phyloP scores from a whole-genome alignment of 768 basidiomycete species.

The Termitomyces sp. region DNA sequence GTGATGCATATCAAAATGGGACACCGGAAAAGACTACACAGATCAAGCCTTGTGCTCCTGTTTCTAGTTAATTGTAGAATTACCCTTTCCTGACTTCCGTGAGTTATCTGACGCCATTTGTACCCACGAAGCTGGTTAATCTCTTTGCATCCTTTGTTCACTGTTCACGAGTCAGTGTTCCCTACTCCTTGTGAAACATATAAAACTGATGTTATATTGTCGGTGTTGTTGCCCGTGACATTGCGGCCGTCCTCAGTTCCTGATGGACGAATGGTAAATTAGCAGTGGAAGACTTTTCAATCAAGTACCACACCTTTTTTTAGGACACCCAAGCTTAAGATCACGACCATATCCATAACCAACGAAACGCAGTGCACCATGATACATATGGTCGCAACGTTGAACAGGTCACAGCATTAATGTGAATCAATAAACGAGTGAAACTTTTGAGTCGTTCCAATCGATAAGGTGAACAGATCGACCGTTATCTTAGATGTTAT shows the following conservation, averaged over 20 bases:
- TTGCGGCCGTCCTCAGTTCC: slow-evolving; percentile 37
- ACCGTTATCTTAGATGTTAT: no score
- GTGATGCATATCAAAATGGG: slow-evolving; percentile 53
- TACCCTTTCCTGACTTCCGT: neutral
- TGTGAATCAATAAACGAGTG: no score
- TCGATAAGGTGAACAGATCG: no score
- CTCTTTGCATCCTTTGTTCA: slow-evolving; percentile 53
- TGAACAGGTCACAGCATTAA: no score
- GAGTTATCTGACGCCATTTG: neutral
- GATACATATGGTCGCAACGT: no score
- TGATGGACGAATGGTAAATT: slow-evolving; percentile 10
- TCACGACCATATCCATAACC: no score
- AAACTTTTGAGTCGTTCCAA: no score
- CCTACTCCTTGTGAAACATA: neutral
- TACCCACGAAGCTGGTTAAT: slow-evolving; percentile 52
- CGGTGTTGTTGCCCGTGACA: slow-evolving; percentile 46
- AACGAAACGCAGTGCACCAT: no score
- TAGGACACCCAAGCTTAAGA: no score
- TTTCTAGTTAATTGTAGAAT: slow-evolving; percentile 59
- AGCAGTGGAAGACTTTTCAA: no score
- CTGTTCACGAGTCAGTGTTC: slow-evolving; percentile 50
- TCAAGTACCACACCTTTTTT: no score
- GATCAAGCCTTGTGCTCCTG: slow-evolving; percentile 51
- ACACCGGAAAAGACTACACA: slow-evolving; percentile 47
- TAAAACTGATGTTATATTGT: neutral